Evolutionary conservation across 139 green algal species (phyloP).

Genomic region (Edaphochlamys debaryana): DNA sequence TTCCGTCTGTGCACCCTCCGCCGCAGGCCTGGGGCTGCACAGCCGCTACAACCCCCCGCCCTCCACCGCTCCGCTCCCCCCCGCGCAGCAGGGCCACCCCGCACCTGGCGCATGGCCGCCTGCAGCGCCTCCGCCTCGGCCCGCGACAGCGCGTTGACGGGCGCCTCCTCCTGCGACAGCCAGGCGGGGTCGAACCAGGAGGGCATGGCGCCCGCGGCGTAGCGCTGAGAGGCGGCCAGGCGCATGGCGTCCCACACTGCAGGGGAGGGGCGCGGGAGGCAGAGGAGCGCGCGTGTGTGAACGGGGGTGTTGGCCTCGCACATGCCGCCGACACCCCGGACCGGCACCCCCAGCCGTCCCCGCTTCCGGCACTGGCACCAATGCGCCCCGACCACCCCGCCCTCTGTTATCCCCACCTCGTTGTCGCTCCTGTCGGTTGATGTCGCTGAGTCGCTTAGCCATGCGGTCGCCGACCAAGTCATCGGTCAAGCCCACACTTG

Average conservation of each 20-base stretch:
- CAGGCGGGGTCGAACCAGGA: constrained; percentile 59
- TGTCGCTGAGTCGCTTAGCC: neutral
- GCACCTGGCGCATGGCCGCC: too few species aligned
- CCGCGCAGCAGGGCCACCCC: too few species aligned
- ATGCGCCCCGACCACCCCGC: neutral
- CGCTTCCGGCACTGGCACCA: neutral
- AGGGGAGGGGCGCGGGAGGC: neutral
- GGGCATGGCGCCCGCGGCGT: constrained; percentile 57
- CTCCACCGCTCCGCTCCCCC: too few species aligned
- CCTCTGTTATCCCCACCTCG: neutral
- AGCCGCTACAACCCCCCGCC: too few species aligned
- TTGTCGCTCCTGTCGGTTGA: constrained; percentile 40
- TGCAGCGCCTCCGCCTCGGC: neutral
- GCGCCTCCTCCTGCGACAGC: constrained; percentile 57
- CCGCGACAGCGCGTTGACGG: constrained; percentile 44
- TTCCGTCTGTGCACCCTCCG: too few species aligned
- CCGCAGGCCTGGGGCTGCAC: too few species aligned
- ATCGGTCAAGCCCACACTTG: neutral
- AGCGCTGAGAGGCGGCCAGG: constrained; percentile 30
- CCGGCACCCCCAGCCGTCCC: neutral
- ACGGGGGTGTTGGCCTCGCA: too few species aligned
- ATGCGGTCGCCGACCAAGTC: neutral
- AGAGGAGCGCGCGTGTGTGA: too few species aligned
- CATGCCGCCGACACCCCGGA: neutral
- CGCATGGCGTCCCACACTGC: constrained; percentile 70